Evolutionary conservation across 1,284 basidiomycete species (phyloP).

Genomic region (Irpex rosettiformis): DNA sequence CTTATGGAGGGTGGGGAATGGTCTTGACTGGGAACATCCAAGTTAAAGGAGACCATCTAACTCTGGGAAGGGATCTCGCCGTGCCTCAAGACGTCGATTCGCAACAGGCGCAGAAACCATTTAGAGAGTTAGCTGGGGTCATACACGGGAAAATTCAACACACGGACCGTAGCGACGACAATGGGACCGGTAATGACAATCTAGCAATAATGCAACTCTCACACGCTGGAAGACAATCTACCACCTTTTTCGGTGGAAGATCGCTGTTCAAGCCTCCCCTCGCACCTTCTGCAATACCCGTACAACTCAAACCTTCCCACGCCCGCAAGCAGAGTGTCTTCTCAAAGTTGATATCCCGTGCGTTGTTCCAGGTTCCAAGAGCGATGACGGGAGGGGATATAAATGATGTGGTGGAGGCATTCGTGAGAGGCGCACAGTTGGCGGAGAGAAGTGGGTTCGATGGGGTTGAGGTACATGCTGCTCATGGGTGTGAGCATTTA

Average conservation of each 20-base stretch:
- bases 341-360: background rate
- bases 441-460: slow-evolving; percentile 80
- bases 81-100: slow-evolving; percentile 48
- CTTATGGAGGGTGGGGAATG: slow-evolving; percentile 81
- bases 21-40: slow-evolving; percentile 89
- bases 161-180: slow-evolving; percentile 1
- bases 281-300: slow-evolving; percentile 68
- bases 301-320: slow-evolving; percentile 39
- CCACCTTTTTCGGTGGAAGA: slow-evolving; percentile 70
- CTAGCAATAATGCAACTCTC: slow-evolving; percentile 81
- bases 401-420: slow-evolving; percentile 57
- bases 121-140: slow-evolving; percentile 43
- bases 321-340: slow-evolving; percentile 14
- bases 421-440: slow-evolving; percentile 67
- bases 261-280: slow-evolving; percentile 55
- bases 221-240: slow-evolving; percentile 86
- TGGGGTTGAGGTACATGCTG: slow-evolving; percentile 85
- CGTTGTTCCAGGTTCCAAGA: slow-evolving; percentile 61
- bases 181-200: slow-evolving; percentile 9
- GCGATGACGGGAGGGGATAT: slow-evolving; percentile 64
- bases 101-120: slow-evolving; percentile 41
- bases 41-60: slow-evolving; percentile 68
- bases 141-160: slow-evolving; percentile 39
- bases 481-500: slow-evolving; percentile 75
- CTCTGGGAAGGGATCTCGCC: slow-evolving; percentile 78